A percentile compares a stretch with the other conserved stretches of the same genome.
Conservation (phyloP, 2,329 filamentous ascomycete species). For the Neopestalotiopsis rosae region DNA sequence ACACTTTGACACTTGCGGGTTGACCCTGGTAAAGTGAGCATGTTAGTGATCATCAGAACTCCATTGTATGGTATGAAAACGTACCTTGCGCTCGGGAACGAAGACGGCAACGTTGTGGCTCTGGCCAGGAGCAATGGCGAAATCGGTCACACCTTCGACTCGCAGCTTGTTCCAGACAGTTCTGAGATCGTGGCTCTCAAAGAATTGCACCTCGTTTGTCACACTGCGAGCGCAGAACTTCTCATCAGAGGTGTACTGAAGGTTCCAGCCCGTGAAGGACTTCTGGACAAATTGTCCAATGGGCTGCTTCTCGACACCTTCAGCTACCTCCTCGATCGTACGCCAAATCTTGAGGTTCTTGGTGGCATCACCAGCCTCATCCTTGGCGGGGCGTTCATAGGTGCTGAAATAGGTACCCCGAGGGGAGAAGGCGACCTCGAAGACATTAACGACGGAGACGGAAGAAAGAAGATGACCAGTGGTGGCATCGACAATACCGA, state of each 20-base stretch:
- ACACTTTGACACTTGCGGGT: slow-evolving; percentile 93
- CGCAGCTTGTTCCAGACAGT: slow-evolving; percentile 95
- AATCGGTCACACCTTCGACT: slow-evolving; percentile 88
- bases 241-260: slow-evolving; percentile 96
- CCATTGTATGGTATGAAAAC: slow-evolving; percentile 26
- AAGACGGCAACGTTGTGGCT: slow-evolving; percentile 94
- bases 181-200: slow-evolving; percentile 82
- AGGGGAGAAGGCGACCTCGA: slow-evolving; percentile 93
- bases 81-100: slow-evolving; percentile 90
- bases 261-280: slow-evolving; percentile 92
- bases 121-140: slow-evolving; percentile 87
- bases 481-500: slow-evolving; percentile 83
- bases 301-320: slow-evolving; percentile 70
- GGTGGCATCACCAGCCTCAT: slow-evolving; percentile 88
- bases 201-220: slow-evolving; percentile 98
- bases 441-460: slow-evolving; percentile 82
- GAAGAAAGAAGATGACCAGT: slow-evolving; percentile 75
- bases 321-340: slow-evolving; percentile 72
- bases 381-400: slow-evolving; percentile 92
- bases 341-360: slow-evolving; percentile 99
- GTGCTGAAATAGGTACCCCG: slow-evolving; percentile 92
- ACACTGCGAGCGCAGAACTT: slow-evolving; percentile 90
- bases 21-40: slow-evolving; percentile 67
- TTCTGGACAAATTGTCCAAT: slow-evolving; percentile 95
- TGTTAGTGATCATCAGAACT: slow-evolving; percentile 27